Evolutionary conservation across 73 alveolate genomes (phyloP), one percentile per base, ranked within the genome.

Genomic region (Tetrahymena thermophila): DNA sequence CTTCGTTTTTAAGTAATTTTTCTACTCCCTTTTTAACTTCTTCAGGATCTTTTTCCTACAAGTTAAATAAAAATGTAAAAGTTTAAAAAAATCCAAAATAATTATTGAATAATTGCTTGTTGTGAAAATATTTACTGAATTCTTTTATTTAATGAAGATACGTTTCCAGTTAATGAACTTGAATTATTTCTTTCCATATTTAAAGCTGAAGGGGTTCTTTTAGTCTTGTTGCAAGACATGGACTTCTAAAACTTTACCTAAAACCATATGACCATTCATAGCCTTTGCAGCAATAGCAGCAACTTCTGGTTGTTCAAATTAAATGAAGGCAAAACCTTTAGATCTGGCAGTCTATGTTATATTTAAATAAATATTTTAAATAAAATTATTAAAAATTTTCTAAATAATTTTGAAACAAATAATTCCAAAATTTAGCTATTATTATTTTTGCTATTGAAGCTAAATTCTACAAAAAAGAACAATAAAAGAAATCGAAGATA

Each of bases 211-310:
- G 96, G 99, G 97, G 85, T 97, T 99, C 43, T 97, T 97, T 95
- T 98, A 98, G 57, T 98, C 97, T 23, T 97, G 95, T 21, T 96
- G 98, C 35, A 99, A 95, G 40, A 97, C 97, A 93, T 98, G 98
- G 85, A 99, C 98, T 94, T 96, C 97, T 37, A 99, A 96, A 43
- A 98, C 96, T 96, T 97, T 98, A 44, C 98, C 99, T 94, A 97
- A 98, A 96, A 99, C 95, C 37, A 98, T 93, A 96, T 98, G 98
- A 84, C 98, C 98, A 94, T 99, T 94, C 99, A 99, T 97, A 14
- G 99, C 97, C 94, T 98, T 94, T 16, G 99, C 99, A 35, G 99
- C 99, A 40, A 98, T 96, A 85, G 96, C 93, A 15, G 99, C 99
- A 10, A 97, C 98, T 85, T 98, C 98, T 84, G 97, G 98, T 71